A percentile compares a stretch with the other conserved stretches of the same genome.
These are phyloP conservation scores for Penicillium sp. DNA, from an alignment of 2,329 filamentous ascomycete species.

Conservation along the genomic window DNA sequence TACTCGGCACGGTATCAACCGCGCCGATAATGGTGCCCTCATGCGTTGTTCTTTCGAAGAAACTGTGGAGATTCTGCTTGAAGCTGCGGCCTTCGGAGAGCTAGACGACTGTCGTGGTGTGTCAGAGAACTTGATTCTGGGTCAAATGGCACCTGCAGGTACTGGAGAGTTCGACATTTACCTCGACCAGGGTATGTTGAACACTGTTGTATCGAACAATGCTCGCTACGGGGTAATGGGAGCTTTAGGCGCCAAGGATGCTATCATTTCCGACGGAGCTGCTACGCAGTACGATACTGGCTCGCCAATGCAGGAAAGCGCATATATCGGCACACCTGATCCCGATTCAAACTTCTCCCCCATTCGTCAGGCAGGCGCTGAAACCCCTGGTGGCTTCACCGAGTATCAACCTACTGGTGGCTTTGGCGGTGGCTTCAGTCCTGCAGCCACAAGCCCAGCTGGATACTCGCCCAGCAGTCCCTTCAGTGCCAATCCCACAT, in stretches of 20 bases:
- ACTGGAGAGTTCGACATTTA: conserved; percentile 95
- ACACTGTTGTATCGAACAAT: conserved; percentile 92
- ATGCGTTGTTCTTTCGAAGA: conserved; percentile 99
- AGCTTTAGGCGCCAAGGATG: conserved; percentile 76
- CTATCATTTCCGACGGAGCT: conserved; percentile 74
- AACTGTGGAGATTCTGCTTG: conserved; percentile 95
- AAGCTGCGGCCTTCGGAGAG: conserved; percentile 92
- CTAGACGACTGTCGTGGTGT: conserved; percentile 97
- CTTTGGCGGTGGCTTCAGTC: conserved; percentile 65
- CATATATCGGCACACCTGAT: conserved; percentile 66
- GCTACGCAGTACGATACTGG: conserved; percentile 89
- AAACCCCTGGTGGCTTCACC: conserved; percentile 61
- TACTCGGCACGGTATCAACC: conserved; percentile 97
- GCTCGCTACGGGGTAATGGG: conserved; percentile 82
- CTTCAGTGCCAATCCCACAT: conserved; percentile 73
- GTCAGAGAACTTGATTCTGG: conserved; percentile 98
- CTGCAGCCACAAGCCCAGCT: conserved; percentile 68
- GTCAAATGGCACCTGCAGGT: conserved; percentile 94
- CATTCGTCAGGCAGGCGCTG: conserved; percentile 71
- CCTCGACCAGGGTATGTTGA: conserved; percentile 92
- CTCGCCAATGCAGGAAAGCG: conserved; percentile 66
- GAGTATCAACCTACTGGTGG: conserved; percentile 73
- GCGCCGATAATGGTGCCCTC: conserved; percentile 93
- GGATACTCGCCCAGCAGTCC: conserved; percentile 72
- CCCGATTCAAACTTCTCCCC: conserved; percentile 71